These are phyloP conservation scores for Jatropha curcas DNA, from an alignment of 345 rosid genomes.

Conservation along the genomic window DNA sequence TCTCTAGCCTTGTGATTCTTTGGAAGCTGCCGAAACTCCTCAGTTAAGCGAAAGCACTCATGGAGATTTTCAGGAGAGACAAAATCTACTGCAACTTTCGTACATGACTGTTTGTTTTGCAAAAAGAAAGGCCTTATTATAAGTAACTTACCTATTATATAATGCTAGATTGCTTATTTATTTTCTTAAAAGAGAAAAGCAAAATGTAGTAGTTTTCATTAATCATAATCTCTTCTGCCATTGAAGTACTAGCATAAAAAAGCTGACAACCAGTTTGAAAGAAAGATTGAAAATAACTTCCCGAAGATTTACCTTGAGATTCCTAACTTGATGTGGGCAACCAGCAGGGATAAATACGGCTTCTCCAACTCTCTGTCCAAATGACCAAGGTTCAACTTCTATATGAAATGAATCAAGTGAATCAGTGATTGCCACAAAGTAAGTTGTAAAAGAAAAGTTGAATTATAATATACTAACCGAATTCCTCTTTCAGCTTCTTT, in stretches of 20 bases:
- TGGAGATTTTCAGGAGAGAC: conserved; percentile 83
- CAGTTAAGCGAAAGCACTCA: conserved; percentile 73
- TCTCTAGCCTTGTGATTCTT: conserved; percentile 76
- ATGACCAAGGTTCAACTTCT: conserved; percentile 96
- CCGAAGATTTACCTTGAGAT: conserved; percentile 60
- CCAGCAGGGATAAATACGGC: conserved; percentile 96
- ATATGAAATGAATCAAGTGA: conserved; percentile 6
- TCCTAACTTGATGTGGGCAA: conserved; percentile 97
- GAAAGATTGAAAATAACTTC: no score
- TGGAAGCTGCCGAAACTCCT: conserved; percentile 89
- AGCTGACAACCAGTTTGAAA: no score
- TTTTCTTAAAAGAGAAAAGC: no score
- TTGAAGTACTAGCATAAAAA: no score
- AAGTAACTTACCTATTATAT: no score
- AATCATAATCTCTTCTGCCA: no score
- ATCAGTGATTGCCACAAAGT: not conserved
- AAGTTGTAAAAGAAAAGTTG: not conserved
- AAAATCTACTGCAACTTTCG: conserved; percentile 90
- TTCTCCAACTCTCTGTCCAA: conserved; percentile 79
- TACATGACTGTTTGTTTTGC: conserved; percentile 71
- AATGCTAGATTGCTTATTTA: no score
- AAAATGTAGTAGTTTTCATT: no score
- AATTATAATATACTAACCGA: conserved; percentile 45
- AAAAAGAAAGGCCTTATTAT: not conserved
- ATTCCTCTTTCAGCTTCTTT: conserved; percentile 71